These are phyloP conservation scores for Chlamydomonas sp. DNA, from an alignment of 139 green algal genomes.

Conservation along the genomic window DNA sequence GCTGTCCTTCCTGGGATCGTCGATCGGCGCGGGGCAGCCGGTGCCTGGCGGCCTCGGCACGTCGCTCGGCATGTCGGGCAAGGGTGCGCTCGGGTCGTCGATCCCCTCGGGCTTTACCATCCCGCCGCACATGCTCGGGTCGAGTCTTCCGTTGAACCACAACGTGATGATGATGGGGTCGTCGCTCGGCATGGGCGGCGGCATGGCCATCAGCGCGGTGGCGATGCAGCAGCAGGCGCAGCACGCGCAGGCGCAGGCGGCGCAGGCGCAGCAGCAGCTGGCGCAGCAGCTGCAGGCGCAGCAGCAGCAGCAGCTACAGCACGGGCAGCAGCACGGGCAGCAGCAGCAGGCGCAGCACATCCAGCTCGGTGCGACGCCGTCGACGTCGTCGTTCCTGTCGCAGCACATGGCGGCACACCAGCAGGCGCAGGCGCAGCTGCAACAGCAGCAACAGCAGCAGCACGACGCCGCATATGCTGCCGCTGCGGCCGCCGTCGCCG, in stretches of 20 bases:
- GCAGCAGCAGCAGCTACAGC: neutral
- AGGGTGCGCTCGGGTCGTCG: too few relatives aligned
- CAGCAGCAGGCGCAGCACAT: slow-evolving; percentile 10
- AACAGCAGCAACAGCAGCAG: slow-evolving; percentile 4
- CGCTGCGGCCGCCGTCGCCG: neutral
- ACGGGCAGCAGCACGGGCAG: neutral
- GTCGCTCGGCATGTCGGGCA: too few relatives aligned
- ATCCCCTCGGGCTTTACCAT: too few relatives aligned
- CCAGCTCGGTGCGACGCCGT: slow-evolving; percentile 5
- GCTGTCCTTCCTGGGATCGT: slow-evolving; percentile 8
- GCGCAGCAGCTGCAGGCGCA: too few relatives aligned
- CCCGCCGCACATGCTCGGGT: too few relatives aligned
- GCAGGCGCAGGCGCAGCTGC: too few relatives aligned
- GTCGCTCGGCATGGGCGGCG: neutral
- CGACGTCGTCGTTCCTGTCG: neutral
- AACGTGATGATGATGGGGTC: neutral
- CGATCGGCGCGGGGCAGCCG: too few relatives aligned
- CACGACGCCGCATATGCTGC: neutral
- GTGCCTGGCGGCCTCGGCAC: too few relatives aligned
- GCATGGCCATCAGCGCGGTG: slow-evolving; percentile 6
- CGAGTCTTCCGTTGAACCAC: too few relatives aligned
- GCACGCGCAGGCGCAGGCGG: too few relatives aligned
- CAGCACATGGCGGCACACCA: too few relatives aligned
- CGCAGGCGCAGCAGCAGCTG: neutral
- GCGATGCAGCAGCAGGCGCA: neutral